phyloP scores from a whole-genome alignment of 768 basidiomycete species.

The Tulasnella sp. region DNA sequence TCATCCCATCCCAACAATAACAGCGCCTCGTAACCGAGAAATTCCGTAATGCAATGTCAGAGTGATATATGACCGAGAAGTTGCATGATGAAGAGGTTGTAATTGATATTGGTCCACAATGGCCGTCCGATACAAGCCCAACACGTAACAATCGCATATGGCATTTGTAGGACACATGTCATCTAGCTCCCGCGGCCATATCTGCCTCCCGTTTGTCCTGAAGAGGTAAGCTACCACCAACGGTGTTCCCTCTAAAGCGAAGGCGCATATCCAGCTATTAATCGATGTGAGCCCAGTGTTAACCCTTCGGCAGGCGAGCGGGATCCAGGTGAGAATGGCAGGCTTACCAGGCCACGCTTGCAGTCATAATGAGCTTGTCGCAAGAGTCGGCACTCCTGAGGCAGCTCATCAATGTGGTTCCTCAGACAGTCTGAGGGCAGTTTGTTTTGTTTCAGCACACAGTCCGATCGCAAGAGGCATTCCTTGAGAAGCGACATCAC shows the following conservation, averaged over 20 bases:
- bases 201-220: constrained; percentile 8
- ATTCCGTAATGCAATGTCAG: too few relatives aligned
- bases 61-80: too few relatives aligned
- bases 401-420: constrained; percentile 61
- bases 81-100: too few relatives aligned
- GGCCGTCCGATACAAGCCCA: too few relatives aligned
- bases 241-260: constrained; percentile 47
- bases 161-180: too few relatives aligned
- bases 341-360: constrained; percentile 44
- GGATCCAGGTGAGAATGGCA: background rate
- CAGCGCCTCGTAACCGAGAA: too few relatives aligned
- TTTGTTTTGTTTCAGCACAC: constrained; percentile 64
- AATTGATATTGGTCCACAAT: too few relatives aligned
- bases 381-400: constrained; percentile 67
- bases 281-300: background rate
- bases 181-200: background rate
- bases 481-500: constrained; percentile 69
- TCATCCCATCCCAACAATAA: too few relatives aligned
- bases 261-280: constrained; percentile 73
- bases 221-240: constrained; percentile 3
- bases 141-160: too few relatives aligned
- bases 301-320: background rate
- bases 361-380: constrained; percentile 81
- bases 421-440: constrained; percentile 81
- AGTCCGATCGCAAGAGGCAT: constrained; percentile 76